Base-by-base conservation (phyloP, 805 yeast genomes). In the Yarrowia sp. region DNA sequence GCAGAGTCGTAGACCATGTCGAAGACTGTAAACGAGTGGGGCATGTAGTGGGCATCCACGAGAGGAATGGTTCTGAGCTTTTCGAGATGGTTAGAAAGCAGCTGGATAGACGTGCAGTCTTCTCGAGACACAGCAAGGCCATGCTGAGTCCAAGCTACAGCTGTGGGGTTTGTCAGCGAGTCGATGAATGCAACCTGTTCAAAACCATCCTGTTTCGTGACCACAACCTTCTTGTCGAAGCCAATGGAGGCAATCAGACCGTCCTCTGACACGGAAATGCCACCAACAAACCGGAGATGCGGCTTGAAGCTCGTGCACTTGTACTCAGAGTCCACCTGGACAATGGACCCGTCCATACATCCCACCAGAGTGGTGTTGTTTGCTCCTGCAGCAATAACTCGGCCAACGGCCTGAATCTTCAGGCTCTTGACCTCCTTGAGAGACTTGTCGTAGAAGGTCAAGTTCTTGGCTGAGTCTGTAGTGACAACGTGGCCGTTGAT, bases 191-290 rank as follows among this genome's bases (percentile, higher is more conserved):
- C 60, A 6, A 55, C 29, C 21, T 38, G 24, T 18, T 38, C 60
- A 12, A 25, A 27, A 2, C 35, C 60, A 22, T 18, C 21, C 24
- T 25, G 32, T 16, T 55, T 55, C 3, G 47, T 55, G 14, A 55
- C 47, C 19, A 55, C 60, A 22, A 38, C 44, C 21, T 29, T 27
- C 12, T 39, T 39, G n/a, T 55, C 60, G 10, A 38, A 55, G 2
- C 60, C 60, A 19, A 55, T 38, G 4, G 60, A 38, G 7, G 60
- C 60, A 27, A 55, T 55, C 14, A 55, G 29, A 7, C 53, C 53
- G 14, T 36, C 44, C 10, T 38, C 47, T 12, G 44, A 27, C 6
- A 55, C 60, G 2, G 47, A 38, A 4, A 55, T 55, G 3, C 47
- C 44, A 19, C 44, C 60, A 2, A 55, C 60, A 38, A 55, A 36